phyloP scores from a whole-genome alignment of 2,329 filamentous ascomycete species.

The Coniochaeta prunicola region DNA sequence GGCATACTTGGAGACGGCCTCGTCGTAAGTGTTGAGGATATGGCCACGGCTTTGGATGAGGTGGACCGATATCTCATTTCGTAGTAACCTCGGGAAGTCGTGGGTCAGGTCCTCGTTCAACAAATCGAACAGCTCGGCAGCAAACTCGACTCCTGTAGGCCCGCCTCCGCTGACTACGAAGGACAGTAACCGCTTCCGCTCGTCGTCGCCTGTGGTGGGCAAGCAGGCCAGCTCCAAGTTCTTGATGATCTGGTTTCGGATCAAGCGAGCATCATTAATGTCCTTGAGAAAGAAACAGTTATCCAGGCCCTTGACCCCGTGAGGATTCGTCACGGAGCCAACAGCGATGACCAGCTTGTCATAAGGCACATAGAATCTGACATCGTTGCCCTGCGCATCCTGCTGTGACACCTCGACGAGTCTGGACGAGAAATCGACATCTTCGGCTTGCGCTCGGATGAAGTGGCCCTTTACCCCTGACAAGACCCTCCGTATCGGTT shows the following conservation, averaged over 20 bases:
- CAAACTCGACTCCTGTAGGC: slow-evolving; percentile 95
- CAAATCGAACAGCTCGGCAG: slow-evolving; percentile 91
- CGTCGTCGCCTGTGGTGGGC: slow-evolving; percentile 85
- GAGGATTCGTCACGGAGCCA: slow-evolving; percentile 86
- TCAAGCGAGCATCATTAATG: slow-evolving; percentile 82
- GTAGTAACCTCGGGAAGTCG: slow-evolving; percentile 81
- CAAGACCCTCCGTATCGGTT: slow-evolving; percentile 84
- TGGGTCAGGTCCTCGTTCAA: slow-evolving; percentile 86
- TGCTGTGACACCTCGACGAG: slow-evolving; percentile 77
- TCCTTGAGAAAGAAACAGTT: slow-evolving; percentile 94
- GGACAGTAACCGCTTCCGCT: slow-evolving; percentile 78
- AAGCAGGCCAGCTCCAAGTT: slow-evolving; percentile 89
- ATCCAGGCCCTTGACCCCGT: slow-evolving; percentile 91
- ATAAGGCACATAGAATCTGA: slow-evolving; percentile 89
- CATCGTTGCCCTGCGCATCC: slow-evolving; percentile 63
- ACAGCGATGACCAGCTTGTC: slow-evolving; percentile 93
- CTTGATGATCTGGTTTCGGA: slow-evolving; percentile 79
- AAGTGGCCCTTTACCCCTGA: slow-evolving; percentile 77
- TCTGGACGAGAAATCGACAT: slow-evolving; percentile 87
- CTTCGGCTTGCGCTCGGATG: slow-evolving; percentile 76
- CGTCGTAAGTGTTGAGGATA: slow-evolving; percentile 97
- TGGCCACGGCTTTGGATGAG: slow-evolving; percentile 91
- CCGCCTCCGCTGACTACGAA: slow-evolving; percentile 96
- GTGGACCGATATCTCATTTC: slow-evolving; percentile 96
- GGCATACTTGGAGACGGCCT: slow-evolving; percentile 85